phyloP scores from a whole-genome alignment of 1,284 basidiomycete species.

The Leccinum angustisporum region DNA sequence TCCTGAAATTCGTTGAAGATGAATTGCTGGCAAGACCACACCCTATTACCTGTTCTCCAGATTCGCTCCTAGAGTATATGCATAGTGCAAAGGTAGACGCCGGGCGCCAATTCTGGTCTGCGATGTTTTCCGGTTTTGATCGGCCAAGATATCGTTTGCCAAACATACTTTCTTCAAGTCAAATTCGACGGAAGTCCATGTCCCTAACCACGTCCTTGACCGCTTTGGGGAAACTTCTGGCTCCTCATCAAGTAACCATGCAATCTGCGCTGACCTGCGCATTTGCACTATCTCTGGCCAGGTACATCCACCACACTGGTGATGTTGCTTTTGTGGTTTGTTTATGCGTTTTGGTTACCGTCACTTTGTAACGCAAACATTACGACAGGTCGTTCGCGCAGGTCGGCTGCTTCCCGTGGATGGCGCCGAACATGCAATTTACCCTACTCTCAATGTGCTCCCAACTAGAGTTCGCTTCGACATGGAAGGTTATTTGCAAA shows the following conservation, averaged over 20 bases:
- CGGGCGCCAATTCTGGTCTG: slow-evolving; percentile 40
- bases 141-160: slow-evolving; percentile 33
- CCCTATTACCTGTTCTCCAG: slow-evolving; percentile 23
- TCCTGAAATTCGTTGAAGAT: slow-evolving; percentile 42
- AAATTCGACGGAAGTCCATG: slow-evolving; percentile 21
- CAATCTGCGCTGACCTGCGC: slow-evolving; percentile 45
- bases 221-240: slow-evolving; percentile 35
- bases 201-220: slow-evolving; percentile 33
- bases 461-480: slow-evolving; percentile 41
- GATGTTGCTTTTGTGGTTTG: slow-evolving; percentile 49
- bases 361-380: slow-evolving; percentile 2
- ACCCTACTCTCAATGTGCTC: slow-evolving; percentile 45
- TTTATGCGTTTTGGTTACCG: slow-evolving; percentile 8
- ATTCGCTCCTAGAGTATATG: slow-evolving; percentile 37
- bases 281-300: slow-evolving; percentile 38
- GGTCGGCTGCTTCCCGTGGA: slow-evolving; percentile 46
- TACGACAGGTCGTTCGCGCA: slow-evolving; percentile 45
- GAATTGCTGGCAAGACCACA: slow-evolving; percentile 29
- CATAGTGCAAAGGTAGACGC: slow-evolving; percentile 28
- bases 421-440: slow-evolving; percentile 39
- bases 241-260: slow-evolving; percentile 41
- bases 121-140: slow-evolving; percentile 35
- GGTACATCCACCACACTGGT: slow-evolving; percentile 24
- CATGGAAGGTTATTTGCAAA: slow-evolving; percentile 29
- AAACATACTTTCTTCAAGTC: slow-evolving; percentile 12